These are phyloP conservation scores for Cucurbita ficifolia DNA, from an alignment of 306 rosid genomes.

Conservation along the genomic window DNA sequence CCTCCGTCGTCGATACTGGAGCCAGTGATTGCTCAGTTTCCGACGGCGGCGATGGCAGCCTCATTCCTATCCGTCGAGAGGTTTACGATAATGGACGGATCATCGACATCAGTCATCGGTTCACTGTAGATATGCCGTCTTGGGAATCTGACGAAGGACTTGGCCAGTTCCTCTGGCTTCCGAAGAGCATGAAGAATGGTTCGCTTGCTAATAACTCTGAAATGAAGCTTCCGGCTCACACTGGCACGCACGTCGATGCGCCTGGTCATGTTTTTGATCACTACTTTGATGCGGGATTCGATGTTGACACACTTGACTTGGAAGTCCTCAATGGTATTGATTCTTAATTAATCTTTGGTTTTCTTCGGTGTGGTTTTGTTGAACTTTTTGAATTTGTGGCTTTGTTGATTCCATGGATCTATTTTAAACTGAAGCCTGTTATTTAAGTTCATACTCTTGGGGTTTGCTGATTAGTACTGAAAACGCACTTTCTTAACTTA, in stretches of 20 bases:
- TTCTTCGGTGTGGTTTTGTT: not conserved
- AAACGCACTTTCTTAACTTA: not conserved
- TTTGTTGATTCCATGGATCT: not conserved
- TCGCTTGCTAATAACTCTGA: conserved; percentile 37
- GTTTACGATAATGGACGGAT: conserved; percentile 43
- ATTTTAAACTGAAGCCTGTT: not conserved
- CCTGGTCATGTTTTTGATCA: conserved; percentile 51
- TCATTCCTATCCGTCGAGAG: conserved; percentile 45
- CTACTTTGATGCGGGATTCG: conserved; percentile 58
- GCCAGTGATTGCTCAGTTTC: conserved; percentile 15
- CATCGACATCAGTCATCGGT: conserved; percentile 42
- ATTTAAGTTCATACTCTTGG: not conserved
- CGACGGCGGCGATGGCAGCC: conserved; percentile 3
- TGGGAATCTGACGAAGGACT: conserved; percentile 43
- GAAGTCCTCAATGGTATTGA: conserved; percentile 43
- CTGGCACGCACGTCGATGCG: conserved; percentile 69
- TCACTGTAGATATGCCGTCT: conserved; percentile 30
- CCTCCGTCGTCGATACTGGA: conserved; percentile 29
- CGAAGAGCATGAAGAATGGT: conserved; percentile 44
- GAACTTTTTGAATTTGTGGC: not conserved
- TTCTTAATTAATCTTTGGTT: not conserved
- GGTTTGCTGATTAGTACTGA: not conserved
- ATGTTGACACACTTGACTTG: conserved; percentile 52
- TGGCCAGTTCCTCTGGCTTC: conserved; percentile 47
- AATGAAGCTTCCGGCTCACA: conserved; percentile 37